These are phyloP conservation scores for Mortierella sp. DNA, from an alignment of 371 early-diverging fungal species.

Conservation along the genomic window DNA sequence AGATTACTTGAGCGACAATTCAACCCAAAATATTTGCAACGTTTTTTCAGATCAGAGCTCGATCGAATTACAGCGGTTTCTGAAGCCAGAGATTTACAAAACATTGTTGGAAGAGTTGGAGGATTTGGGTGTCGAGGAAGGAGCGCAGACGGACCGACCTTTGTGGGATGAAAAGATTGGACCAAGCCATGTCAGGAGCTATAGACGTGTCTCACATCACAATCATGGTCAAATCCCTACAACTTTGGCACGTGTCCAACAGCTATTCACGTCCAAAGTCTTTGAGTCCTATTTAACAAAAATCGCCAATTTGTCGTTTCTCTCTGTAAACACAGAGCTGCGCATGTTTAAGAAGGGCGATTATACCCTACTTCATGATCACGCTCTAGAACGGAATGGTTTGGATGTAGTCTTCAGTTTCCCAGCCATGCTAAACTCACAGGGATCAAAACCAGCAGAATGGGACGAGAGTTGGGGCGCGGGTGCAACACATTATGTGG, in stretches of 20 bases:
- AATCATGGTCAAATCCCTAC: constrained; percentile 26
- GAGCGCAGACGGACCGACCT: constrained; percentile 15
- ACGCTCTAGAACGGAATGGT: constrained; percentile 64
- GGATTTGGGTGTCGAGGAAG: constrained; percentile 25
- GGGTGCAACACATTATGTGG: constrained; percentile 69
- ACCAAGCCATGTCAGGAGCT: constrained; percentile 60
- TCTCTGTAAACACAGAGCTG: constrained; percentile 50
- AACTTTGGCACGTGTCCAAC: constrained; percentile 24
- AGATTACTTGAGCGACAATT: constrained; percentile 54
- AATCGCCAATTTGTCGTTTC: constrained; percentile 52
- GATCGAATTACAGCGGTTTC: constrained; percentile 64
- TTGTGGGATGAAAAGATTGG: constrained; percentile 46
- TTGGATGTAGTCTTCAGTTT: constrained; percentile 67
- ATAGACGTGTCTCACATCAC: constrained; percentile 36
- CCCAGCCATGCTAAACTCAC: constrained; percentile 12
- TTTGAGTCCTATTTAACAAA: constrained; percentile 58
- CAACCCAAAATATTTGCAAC: constrained; percentile 54
- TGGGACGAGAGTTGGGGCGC: constrained; percentile 64
- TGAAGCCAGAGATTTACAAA: constrained; percentile 58
- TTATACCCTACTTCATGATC: constrained; percentile 72
- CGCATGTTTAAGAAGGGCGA: constrained; percentile 65
- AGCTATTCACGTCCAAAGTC: constrained; percentile 57
- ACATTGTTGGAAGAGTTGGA: constrained; percentile 37
- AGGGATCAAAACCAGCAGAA: constrained; percentile 9
- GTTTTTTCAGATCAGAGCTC: constrained; percentile 63